A percentile compares a stretch with the other conserved stretches of the same genome.
phyloP scores from a whole-genome alignment of 208 protist genomes.

The Trypanosoma rangeli region DNA sequence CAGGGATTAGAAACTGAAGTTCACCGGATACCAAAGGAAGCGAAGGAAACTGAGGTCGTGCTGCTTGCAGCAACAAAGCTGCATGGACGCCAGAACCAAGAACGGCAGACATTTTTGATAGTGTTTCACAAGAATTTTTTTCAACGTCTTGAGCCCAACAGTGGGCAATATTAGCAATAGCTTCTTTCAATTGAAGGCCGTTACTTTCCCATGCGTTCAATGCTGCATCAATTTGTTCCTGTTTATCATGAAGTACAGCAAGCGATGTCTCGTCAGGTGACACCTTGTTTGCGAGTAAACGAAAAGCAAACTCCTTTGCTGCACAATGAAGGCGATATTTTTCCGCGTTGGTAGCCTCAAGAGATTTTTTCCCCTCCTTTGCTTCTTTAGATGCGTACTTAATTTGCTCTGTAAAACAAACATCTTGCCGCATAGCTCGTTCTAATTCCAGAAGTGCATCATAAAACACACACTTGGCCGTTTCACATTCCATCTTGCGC shows the following conservation, averaged over 20 bases:
- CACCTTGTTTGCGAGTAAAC: slow-evolving; percentile 47
- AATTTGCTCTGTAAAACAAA: slow-evolving; percentile 64
- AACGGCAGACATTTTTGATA: slow-evolving; percentile 38
- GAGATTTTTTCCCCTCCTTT: slow-evolving; percentile 63
- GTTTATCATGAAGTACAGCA: slow-evolving; percentile 41
- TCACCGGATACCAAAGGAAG: slow-evolving; percentile 54
- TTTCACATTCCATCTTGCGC: slow-evolving; percentile 46
- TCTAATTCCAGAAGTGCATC: slow-evolving; percentile 69
- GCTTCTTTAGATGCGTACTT: slow-evolving; percentile 73
- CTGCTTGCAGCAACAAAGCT: slow-evolving; percentile 35
- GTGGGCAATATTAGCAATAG: slow-evolving; percentile 58
- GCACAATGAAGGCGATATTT: slow-evolving; percentile 60
- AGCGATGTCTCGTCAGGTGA: slow-evolving; percentile 43
- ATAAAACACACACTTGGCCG: slow-evolving; percentile 62
- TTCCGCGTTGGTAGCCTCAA: slow-evolving; percentile 63
- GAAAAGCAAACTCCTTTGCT: slow-evolving; percentile 70
- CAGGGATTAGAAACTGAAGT: slow-evolving; percentile 51
- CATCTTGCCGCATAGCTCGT: slow-evolving; percentile 56
- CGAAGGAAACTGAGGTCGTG: slow-evolving; percentile 45
- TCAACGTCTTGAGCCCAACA: slow-evolving; percentile 55
- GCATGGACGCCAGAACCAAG: slow-evolving; percentile 35
- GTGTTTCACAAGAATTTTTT: slow-evolving; percentile 40
- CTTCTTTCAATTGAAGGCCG: slow-evolving; percentile 50
- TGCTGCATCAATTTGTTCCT: slow-evolving; percentile 61
- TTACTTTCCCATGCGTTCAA: slow-evolving; percentile 64